phyloP scores from a whole-genome alignment of 352 stramenopile species.

The Aphanomyces euteiches region DNA sequence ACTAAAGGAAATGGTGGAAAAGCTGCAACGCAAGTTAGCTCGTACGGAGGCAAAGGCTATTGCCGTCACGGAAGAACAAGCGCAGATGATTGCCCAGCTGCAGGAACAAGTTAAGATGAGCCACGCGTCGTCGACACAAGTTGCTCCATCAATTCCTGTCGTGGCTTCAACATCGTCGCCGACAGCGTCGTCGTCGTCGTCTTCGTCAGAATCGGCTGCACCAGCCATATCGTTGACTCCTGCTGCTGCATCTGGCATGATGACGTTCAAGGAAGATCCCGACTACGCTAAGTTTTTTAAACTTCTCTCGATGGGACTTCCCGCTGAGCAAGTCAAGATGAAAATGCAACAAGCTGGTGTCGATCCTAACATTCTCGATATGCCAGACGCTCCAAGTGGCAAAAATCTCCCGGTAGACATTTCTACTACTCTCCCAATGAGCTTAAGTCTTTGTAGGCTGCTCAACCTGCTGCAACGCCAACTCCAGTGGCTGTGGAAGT shows the following conservation, averaged over 20 bases:
- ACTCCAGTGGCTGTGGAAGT: constrained; percentile 38
- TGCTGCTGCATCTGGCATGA: constrained; percentile 31
- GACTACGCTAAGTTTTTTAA: constrained; percentile 84
- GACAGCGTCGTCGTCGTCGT: constrained; percentile 13
- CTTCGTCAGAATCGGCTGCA: constrained; percentile 26
- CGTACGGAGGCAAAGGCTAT: constrained; percentile 24
- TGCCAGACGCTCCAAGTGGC: constrained; percentile 62
- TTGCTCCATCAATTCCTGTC: constrained; percentile 4
- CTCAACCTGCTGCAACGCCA: neutral
- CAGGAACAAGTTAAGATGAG: constrained; percentile 47
- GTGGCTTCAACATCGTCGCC: neutral
- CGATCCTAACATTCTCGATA: constrained; percentile 61
- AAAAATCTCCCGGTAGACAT: neutral
- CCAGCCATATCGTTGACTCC: neutral
- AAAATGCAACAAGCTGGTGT: constrained; percentile 77
- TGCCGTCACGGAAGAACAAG: constrained; percentile 48
- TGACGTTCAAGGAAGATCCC: constrained; percentile 64
- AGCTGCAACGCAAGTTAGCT: constrained; percentile 63
- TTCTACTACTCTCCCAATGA: too few species aligned
- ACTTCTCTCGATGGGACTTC: constrained; percentile 72
- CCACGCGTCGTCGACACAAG: constrained; percentile 29
- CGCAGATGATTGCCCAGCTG: constrained; percentile 39
- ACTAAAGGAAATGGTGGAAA: constrained; percentile 61
- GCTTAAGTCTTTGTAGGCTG: too few species aligned
- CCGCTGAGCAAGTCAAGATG: constrained; percentile 77